Base-by-base conservation (phyloP, 139 green algal genomes). In the Volvox reticuliferus region DNA sequence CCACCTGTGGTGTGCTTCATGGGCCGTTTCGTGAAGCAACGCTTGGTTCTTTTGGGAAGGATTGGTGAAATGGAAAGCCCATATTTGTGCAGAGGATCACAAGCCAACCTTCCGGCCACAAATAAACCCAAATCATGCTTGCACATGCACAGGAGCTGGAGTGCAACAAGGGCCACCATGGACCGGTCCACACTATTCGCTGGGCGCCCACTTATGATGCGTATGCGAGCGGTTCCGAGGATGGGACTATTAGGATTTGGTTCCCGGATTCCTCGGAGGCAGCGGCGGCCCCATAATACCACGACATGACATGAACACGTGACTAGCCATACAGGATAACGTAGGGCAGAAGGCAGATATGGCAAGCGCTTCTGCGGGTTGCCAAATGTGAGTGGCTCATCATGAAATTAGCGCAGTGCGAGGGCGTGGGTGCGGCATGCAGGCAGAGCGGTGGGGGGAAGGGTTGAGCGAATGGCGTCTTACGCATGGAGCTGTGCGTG, bases 211-310 rank as follows among this genome's bases (percentile, higher is more conserved):
- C 95, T 6, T 98, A 97, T 12, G 94, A 97, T 55, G 96, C 96
- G 6, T 99, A 98, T 92, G 97, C 98, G 0, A 98, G 96, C 16
- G 98, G 98, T 17, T 98, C 95, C 16, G 98, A 99, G 87, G 98
- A 99, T 91, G 98, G 98, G 20, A 99, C 98, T 1, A 99, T 99
- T 33, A 94, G 98, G 62, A 97, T 99, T 80, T 99, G 98, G 98
- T 89, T 82, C n/a, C 85, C 85, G 17, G 85, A 89, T 36, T 67
- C 50, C 79, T 17, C 79, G 50, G 79, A 86, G 30, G 17, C 79
- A 28, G 79, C 79, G 9, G 79, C 79, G 5, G 79, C 79, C 2
- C 75, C 75, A 28, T 81, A 55, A 55, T 79, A n/a, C 71, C 30
- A 1, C 35, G 68, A 20, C 71, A 35, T 35, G 71, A n/a, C 28